A percentile compares a stretch with the other conserved stretches of the same genome.
These are phyloP conservation scores for Boletus edulis DNA, from an alignment of 768 basidiomycete genomes.

Conservation along the genomic window DNA sequence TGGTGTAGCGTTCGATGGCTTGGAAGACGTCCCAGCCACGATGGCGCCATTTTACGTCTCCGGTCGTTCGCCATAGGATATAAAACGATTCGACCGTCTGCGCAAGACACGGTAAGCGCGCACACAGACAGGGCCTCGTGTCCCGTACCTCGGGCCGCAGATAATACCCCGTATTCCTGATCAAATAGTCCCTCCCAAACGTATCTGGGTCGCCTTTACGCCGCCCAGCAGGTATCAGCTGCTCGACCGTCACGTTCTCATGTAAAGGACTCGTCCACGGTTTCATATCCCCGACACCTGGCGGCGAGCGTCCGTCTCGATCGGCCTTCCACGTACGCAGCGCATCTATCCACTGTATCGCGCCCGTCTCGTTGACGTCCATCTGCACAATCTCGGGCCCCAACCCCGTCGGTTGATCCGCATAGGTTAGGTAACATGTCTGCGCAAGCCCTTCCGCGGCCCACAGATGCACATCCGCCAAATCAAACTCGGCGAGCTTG, in stretches of 20 bases:
- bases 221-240: background rate
- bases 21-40: slow-evolving; percentile 70
- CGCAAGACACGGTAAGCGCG: background rate
- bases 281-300: slow-evolving; percentile 44
- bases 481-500: slow-evolving; percentile 42
- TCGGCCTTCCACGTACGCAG: slow-evolving; percentile 45
- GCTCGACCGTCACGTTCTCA: slow-evolving; percentile 7
- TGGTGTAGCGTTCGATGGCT: slow-evolving; percentile 58
- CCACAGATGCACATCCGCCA: slow-evolving; percentile 66
- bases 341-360: slow-evolving; percentile 25
- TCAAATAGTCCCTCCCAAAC: slow-evolving; percentile 51
- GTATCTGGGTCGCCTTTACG: background rate
- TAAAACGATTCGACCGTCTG: slow-evolving; percentile 76
- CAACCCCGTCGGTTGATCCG: slow-evolving; percentile 65
- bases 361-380: slow-evolving; percentile 10
- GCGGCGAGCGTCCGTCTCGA: slow-evolving; percentile 34
- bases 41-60: slow-evolving; percentile 65
- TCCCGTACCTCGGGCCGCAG: slow-evolving; percentile 66
- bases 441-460: slow-evolving; percentile 75
- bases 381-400: slow-evolving; percentile 51
- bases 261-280: slow-evolving; percentile 19
- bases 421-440: slow-evolving; percentile 69
- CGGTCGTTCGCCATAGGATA: slow-evolving; percentile 67
- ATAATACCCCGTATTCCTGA: slow-evolving; percentile 47
- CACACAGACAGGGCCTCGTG: background rate